Evolutionary conservation across 1,139 yeast genomes (phyloP).

Genomic region (Taiozyma sp.): DNA sequence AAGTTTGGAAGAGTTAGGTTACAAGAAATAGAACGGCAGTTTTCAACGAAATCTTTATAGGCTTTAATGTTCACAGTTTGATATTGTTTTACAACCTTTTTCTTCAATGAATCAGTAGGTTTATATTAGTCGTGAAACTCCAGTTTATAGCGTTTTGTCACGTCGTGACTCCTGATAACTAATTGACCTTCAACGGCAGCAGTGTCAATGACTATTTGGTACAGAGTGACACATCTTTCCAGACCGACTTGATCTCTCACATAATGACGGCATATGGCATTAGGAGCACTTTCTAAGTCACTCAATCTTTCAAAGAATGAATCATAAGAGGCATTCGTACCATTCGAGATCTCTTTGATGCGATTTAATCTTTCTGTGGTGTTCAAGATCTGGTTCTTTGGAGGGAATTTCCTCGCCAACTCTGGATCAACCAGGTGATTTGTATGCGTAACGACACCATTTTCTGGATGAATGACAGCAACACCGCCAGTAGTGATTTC

Average conservation of each 20-base stretch:
- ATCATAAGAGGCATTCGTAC: conserved; percentile 8
- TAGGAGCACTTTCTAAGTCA: conserved; percentile 10
- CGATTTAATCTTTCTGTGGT: conserved; percentile 15
- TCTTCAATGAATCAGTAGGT: background rate
- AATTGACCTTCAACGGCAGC: conserved; percentile 11
- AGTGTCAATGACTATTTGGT: conserved; percentile 16
- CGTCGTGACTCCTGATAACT: conserved; percentile 13
- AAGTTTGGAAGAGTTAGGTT: conserved; percentile 38
- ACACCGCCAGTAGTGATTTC: conserved; percentile 17
- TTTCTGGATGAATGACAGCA: conserved; percentile 8
- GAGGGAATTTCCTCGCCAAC: conserved; percentile 4
- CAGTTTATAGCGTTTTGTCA: conserved; percentile 11
- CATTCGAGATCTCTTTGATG: conserved; percentile 7
- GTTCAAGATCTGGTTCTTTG: conserved; percentile 8
- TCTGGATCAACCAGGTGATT: conserved; percentile 16
- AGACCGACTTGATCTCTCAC: conserved; percentile 9
- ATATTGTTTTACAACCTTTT: background rate
- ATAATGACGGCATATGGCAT: conserved; percentile 12
- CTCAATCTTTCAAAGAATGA: conserved; percentile 11
- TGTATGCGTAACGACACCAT: conserved; percentile 17
- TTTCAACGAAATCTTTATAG: background rate
- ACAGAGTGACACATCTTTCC: conserved; percentile 14
- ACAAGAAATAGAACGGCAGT: conserved; percentile 17
- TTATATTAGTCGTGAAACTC: background rate
- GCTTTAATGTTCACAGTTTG: background rate